Base-by-base conservation (phyloP, 2,329 filamentous ascomycete genomes). In the Phaeosphaeriaceae sp. region DNA sequence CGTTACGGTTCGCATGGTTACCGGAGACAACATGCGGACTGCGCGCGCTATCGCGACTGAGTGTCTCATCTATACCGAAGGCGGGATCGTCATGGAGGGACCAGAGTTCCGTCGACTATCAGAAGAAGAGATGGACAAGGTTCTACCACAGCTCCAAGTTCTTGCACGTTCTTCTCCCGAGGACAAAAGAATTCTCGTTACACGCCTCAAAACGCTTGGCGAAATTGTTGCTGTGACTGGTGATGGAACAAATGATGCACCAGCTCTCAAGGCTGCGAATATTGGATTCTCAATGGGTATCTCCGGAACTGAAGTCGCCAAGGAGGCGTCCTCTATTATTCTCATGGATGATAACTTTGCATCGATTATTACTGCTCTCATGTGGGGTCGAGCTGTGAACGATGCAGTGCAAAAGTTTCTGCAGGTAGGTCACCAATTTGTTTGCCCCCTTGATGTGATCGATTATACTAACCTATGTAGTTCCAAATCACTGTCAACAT, bases 361-460 rank as follows among this genome's bases (percentile, higher is more conserved):
- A 54, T 97, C 93, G 1, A 97, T 99, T 64, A 90, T 96, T 72
- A 82, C 90, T 41, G 93, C 94, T 32, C 90, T 97, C 50, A 92
- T 97, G 75, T 94, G 97, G 77, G 94, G 93, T 46, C 87, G 94
- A 55, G 91, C 92, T 53, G 97, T 97, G 75, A 97, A 96, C 81
- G 96, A 93, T 85, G 97, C 97, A 79, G 97, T 94, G 3, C 93
- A 97, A 73, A 94, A 97, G 74, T 97, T 97, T 76, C 96, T 97
- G 74, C 90, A 67, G 23, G 60, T 63, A 61, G 92, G 58, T 44
- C 11, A 4, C 2, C 5, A 21, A 8, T 5, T n/a, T n/a, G n/a
- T n/a, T n/a, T n/a, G n/a, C 6, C 1, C 6, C 6, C 7, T 6
- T 4, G 4, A 29, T 16, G 11, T n/a, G 3, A 3, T n/a, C 6